Percentiles rank a stretch among this genome's conserved stretches.
Evolutionary conservation across 257 asterid genomes (phyloP).

Genomic region (Echium plantagineum): DNA sequence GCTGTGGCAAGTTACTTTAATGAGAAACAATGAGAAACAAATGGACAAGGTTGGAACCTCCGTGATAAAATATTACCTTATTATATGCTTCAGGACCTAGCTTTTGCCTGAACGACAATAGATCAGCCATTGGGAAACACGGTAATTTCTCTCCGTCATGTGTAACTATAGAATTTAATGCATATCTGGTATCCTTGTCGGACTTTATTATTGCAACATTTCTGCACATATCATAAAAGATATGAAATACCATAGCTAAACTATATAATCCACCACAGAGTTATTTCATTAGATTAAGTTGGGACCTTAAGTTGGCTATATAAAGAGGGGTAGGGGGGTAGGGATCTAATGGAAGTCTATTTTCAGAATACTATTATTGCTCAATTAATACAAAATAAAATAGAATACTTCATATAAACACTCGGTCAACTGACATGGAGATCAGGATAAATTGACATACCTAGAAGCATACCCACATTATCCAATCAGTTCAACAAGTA

Average conservation of each 20-base stretch:
- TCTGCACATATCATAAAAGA: constrained; percentile 36
- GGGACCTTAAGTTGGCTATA: no score
- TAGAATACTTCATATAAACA: not conserved
- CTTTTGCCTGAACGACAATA: constrained; percentile 50
- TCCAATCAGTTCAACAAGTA: not conserved
- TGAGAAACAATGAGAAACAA: not conserved
- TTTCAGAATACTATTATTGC: not conserved
- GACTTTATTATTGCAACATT: constrained; percentile 67
- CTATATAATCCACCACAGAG: not conserved
- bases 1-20: constrained; percentile 19
- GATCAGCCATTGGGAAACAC: constrained; percentile 66
- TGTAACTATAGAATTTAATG: constrained; percentile 63
- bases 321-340: no score
- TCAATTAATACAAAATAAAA: not conserved
- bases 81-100: constrained; percentile 59
- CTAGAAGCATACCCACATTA: not conserved
- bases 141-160: constrained; percentile 85
- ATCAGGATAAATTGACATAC: not conserved
- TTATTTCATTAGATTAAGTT: no score
- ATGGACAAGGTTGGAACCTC: not conserved
- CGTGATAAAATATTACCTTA: constrained; percentile 27
- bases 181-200: constrained; percentile 70
- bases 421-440: not conserved
- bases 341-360: not conserved
- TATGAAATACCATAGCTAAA: not conserved